Conservation (phyloP, 202 grass and related monocot species). For the Sporobolus alterniflorus region DNA sequence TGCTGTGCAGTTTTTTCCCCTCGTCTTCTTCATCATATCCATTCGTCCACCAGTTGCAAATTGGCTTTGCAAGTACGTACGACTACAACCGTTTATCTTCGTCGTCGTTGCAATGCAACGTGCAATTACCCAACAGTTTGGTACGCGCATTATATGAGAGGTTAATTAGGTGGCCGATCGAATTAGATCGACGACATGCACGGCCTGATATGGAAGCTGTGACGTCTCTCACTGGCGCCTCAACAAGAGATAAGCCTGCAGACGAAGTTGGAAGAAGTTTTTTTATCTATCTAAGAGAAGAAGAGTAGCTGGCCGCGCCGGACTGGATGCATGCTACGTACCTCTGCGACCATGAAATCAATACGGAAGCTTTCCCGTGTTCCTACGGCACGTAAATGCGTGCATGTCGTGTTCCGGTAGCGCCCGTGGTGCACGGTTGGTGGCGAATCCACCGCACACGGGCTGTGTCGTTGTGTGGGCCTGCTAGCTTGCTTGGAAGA, state of each 20-base stretch:
- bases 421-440: not conserved
- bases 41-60: not conserved
- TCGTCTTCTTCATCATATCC: not conserved
- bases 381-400: constrained; percentile 27
- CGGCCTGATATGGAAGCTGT: no score
- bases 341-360: not conserved
- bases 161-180: no score
- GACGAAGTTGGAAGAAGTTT: not conserved
- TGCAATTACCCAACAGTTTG: no score
- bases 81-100: no score
- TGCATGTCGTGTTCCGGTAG: not conserved
- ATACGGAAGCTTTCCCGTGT: not conserved
- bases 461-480: not conserved
- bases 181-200: no score
- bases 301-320: no score
- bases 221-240: no score
- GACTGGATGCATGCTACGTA: not conserved
- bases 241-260: no score
- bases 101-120: no score
- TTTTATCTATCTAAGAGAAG: not conserved
- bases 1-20: not conserved
- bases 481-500: no score
- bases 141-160: no score
- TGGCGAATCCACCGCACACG: not conserved
- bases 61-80: not conserved